These are phyloP conservation scores for Tremella fuciformis DNA, from an alignment of 768 basidiomycete genomes.

Conservation along the genomic window DNA sequence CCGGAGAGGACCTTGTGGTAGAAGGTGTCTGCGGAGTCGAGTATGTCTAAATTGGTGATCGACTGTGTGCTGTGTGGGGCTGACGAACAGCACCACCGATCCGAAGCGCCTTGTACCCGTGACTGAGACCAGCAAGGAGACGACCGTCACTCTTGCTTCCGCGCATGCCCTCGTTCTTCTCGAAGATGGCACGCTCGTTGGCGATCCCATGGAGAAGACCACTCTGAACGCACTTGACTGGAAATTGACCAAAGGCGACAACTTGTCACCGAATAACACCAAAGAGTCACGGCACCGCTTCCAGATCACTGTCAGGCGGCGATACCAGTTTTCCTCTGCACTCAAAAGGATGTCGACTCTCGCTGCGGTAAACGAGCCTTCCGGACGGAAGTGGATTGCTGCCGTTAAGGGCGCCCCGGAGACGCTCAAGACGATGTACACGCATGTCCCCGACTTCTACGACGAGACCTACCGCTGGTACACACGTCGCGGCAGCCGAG, in stretches of 20 bases:
- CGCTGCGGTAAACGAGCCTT: slow-evolving; percentile 51
- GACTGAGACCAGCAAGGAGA: slow-evolving; percentile 70
- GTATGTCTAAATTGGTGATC: too few relatives aligned
- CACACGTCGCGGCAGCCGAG: slow-evolving; percentile 87
- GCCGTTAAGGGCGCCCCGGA: slow-evolving; percentile 96
- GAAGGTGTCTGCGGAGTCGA: slow-evolving; percentile 90
- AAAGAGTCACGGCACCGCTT: slow-evolving; percentile 55
- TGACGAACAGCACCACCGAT: slow-evolving; percentile 58
- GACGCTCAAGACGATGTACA: slow-evolving; percentile 86
- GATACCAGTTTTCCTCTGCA: slow-evolving; percentile 97
- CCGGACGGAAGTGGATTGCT: slow-evolving; percentile 47
- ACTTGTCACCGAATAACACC: slow-evolving; percentile 60
- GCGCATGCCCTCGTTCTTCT: slow-evolving; percentile 92
- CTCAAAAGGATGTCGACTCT: slow-evolving; percentile 97
- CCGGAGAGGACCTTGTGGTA: slow-evolving; percentile 87
- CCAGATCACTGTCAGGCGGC: slow-evolving; percentile 71
- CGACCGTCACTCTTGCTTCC: slow-evolving; percentile 81
- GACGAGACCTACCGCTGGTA: slow-evolving; percentile 95
- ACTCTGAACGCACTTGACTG: slow-evolving; percentile 88
- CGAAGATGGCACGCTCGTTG: slow-evolving; percentile 89
- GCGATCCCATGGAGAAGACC: slow-evolving; percentile 99
- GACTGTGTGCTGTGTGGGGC: too few relatives aligned
- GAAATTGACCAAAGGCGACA: slow-evolving; percentile 69
- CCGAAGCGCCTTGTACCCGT: slow-evolving; percentile 70
- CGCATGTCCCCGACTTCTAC: slow-evolving; percentile 68